Conservation (phyloP, 1,139 yeast genomes). For the Nakaseomyces delphensis region DNA sequence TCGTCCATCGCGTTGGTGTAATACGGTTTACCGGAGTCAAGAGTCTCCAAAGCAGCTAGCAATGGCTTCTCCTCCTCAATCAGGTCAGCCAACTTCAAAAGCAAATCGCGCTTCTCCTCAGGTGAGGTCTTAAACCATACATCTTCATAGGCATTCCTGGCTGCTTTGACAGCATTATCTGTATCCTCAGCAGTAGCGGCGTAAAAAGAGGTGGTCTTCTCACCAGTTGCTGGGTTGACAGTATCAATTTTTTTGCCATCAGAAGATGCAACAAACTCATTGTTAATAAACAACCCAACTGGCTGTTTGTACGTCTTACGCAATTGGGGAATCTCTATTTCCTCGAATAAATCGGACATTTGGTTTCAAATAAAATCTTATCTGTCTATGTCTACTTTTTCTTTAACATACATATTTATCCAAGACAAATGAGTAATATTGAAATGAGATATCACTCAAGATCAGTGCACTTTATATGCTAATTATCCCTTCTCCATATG, state of each 20-base stretch:
- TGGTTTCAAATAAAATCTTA: background rate
- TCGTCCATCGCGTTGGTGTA: slow-evolving; percentile 49
- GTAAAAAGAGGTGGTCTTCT: slow-evolving; percentile 54
- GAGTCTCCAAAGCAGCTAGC: slow-evolving; percentile 51
- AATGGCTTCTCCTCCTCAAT: slow-evolving; percentile 42
- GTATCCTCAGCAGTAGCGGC: slow-evolving; percentile 64
- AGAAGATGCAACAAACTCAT: slow-evolving; percentile 45
- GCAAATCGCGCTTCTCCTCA: slow-evolving; percentile 40
- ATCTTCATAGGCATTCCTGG: slow-evolving; percentile 54
- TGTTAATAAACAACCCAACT: slow-evolving; percentile 57
- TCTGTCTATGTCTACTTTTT: background rate
- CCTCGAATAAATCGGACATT: slow-evolving; percentile 6
- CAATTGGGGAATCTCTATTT: slow-evolving; percentile 15
- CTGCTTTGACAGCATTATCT: slow-evolving; percentile 67
- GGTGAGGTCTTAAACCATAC: slow-evolving; percentile 43
- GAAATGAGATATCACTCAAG: too few relatives aligned
- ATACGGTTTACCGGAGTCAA: slow-evolving; percentile 59
- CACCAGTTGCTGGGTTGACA: slow-evolving; percentile 60
- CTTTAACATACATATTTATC: background rate
- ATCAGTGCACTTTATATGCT: too few relatives aligned
- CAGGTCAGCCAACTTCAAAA: slow-evolving; percentile 45
- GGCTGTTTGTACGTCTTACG: slow-evolving; percentile 37
- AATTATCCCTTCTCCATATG: too few relatives aligned
- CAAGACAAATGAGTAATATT: too few relatives aligned
- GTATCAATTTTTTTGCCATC: slow-evolving; percentile 48